Evolutionary conservation across 2,329 filamentous ascomycete genomes (phyloP).

Genomic region (Diaporthe ilicicola): DNA sequence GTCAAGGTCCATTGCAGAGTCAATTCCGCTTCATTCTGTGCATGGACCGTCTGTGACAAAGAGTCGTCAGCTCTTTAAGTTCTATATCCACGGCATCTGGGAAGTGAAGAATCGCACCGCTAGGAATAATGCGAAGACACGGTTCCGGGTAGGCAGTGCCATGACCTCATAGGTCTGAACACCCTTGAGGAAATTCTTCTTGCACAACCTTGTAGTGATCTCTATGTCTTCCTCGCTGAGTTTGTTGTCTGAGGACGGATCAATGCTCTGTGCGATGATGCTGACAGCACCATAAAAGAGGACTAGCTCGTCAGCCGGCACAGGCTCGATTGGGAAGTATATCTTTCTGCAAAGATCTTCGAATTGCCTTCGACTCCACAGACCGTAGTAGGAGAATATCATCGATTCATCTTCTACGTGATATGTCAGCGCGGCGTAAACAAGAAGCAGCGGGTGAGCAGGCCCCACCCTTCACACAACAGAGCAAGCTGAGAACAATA

Average conservation of each 20-base stretch:
- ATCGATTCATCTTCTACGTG: background rate
- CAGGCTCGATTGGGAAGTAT: background rate
- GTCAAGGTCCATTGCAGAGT: background rate
- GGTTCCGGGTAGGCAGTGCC: background rate
- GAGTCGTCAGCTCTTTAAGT: background rate
- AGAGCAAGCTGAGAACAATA: background rate
- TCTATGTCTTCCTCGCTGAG: background rate
- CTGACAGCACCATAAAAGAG: background rate
- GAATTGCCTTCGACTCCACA: background rate
- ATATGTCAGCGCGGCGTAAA: background rate
- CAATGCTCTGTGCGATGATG: background rate
- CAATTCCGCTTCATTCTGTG: background rate
- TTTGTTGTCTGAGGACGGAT: background rate
- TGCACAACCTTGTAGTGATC: background rate
- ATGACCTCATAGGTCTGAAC: conserved; percentile 5
- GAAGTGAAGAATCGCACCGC: background rate
- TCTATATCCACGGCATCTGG: rapidly evolving
- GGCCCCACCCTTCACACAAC: background rate
- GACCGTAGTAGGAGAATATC: background rate
- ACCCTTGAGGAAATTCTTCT: background rate
- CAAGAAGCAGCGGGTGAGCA: background rate
- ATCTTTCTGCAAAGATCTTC: background rate
- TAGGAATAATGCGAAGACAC: background rate
- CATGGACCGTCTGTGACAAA: background rate
- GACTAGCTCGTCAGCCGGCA: background rate